These are phyloP conservation scores for Carex pumila DNA, from an alignment of 176 grass and related monocot species.

Conservation along the genomic window DNA sequence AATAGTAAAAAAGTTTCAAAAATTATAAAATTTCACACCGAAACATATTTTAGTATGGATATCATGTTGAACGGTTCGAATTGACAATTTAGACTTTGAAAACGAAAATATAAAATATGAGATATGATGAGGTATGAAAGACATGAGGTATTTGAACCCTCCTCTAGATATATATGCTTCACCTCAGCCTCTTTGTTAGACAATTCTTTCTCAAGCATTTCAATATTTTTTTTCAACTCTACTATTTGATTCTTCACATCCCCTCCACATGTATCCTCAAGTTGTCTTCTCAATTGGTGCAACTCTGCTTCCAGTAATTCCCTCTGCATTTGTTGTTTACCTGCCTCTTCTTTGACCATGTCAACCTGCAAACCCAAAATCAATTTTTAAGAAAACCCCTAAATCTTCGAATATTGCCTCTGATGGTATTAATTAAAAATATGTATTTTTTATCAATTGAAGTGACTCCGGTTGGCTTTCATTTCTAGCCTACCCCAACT, in stretches of 20 bases:
- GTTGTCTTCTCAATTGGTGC: slow-evolving; percentile 65
- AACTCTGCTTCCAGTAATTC: slow-evolving; percentile 77
- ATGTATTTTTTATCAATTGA: not conserved
- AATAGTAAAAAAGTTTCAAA: too few relatives aligned
- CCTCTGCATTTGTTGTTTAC: slow-evolving; percentile 58
- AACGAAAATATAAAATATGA: too few relatives aligned
- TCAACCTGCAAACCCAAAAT: slow-evolving; percentile 49
- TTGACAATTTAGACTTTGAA: too few relatives aligned
- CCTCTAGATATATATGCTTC: not conserved
- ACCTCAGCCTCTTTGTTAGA: slow-evolving; percentile 84
- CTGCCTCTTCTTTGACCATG: slow-evolving; percentile 70
- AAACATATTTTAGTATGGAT: too few relatives aligned
- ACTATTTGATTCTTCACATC: slow-evolving; percentile 39
- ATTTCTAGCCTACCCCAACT: too few relatives aligned
- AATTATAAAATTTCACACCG: too few relatives aligned
- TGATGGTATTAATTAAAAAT: slow-evolving; percentile 7
- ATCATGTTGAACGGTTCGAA: too few relatives aligned
- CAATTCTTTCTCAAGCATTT: slow-evolving; percentile 70
- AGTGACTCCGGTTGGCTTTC: too few relatives aligned
- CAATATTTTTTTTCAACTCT: slow-evolving; percentile 49
- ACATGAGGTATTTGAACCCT: too few relatives aligned
- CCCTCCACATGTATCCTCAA: slow-evolving; percentile 31
- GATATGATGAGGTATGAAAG: too few relatives aligned
- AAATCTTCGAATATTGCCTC: not conserved
- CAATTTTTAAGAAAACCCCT: not conserved